Conservation (phyloP, 73 alveolate genomes). For the Breviolum minutum region DNA sequence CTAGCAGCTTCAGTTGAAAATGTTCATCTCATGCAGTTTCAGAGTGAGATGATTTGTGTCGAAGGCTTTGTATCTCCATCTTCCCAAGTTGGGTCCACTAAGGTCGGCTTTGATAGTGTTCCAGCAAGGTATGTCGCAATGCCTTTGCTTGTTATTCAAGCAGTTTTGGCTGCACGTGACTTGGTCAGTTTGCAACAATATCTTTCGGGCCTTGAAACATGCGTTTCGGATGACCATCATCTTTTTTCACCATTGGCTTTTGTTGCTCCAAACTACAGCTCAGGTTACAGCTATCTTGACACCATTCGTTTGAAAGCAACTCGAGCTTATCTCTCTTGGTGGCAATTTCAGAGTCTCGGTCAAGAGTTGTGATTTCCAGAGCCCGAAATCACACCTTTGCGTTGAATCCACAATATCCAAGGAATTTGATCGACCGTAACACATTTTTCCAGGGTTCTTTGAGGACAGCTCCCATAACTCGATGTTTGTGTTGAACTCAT, state of each 20-base stretch:
- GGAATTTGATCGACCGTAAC: too few species aligned
- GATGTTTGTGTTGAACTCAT: too few species aligned
- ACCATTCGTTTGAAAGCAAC: conserved; percentile 81
- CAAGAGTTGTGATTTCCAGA: not conserved
- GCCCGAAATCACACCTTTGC: too few species aligned
- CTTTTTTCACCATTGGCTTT: not conserved
- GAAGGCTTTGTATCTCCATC: not conserved
- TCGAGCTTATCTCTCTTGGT: conserved; percentile 21
- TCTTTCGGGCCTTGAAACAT: not conserved
- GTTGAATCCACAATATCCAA: too few species aligned
- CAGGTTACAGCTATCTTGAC: conserved; percentile 76
- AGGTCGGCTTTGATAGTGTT: conserved; percentile 71
- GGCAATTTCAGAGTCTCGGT: conserved; percentile 47
- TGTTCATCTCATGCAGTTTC: not conserved
- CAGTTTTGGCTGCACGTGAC: conserved; percentile 71
- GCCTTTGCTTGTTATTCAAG: conserved; percentile 72
- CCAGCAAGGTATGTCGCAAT: conserved; percentile 84
- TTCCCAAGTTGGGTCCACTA: not conserved
- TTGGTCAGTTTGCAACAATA: not conserved
- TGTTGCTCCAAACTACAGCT: not conserved
- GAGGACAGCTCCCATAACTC: too few species aligned
- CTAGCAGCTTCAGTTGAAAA: not conserved
- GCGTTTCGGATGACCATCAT: not conserved
- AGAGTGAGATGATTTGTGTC: not conserved
- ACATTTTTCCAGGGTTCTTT: too few species aligned